Base-by-base conservation (phyloP, 108 stramenopile genomes). In the Licmophora abbreviata region DNA sequence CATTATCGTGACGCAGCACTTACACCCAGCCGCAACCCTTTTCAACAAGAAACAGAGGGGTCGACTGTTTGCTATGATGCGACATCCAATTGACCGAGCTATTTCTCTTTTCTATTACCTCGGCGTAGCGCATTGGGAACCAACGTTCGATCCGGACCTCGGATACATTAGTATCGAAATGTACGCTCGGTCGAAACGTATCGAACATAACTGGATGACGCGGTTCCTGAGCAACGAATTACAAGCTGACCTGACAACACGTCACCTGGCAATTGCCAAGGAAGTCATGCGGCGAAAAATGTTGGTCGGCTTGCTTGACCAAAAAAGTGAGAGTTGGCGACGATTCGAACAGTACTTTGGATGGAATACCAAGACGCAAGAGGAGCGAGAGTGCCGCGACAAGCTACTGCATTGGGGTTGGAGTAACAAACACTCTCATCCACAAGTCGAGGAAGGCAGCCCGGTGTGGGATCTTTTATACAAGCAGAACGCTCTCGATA, bases 191-290 rank as follows among this genome's bases (percentile, higher is more conserved):
- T 66, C 64, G 40, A 10, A 29, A 32, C 60, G 46, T 30, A 61
- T 74, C 33, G 69, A 76, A 37, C 55, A 65, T 49, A 76, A 76
- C 56, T 71, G 69, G 74, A 51, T 74, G 48, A 65, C 64, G 0
- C 9, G 68, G 2, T 52, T 59, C 18, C 40, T 74, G 12, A 45
- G 53, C 10, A 30, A 21, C 0, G 58, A 53, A 27, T 18, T 29
- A 34, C 18, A 18, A 4, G 18, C 15, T 18, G 38, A 40, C 20
- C 20, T 40, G 38, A 40, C 38, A 40, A 15, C 5, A 3, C 18
- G 20, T 40, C 61, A 74, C 58, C 31, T 74, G 55, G 44, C 50
- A 2, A 46, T 66, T 48, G 73, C 73, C 4, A 69, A 70, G 51
- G 29, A 66, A 4, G 62, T 74, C 10, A 20, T 74, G 12, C 48